A percentile compares a stretch with the other conserved stretches of the same genome.
Conservation (phyloP, 306 rosid species). For the Lathyrus tuberosus region DNA sequence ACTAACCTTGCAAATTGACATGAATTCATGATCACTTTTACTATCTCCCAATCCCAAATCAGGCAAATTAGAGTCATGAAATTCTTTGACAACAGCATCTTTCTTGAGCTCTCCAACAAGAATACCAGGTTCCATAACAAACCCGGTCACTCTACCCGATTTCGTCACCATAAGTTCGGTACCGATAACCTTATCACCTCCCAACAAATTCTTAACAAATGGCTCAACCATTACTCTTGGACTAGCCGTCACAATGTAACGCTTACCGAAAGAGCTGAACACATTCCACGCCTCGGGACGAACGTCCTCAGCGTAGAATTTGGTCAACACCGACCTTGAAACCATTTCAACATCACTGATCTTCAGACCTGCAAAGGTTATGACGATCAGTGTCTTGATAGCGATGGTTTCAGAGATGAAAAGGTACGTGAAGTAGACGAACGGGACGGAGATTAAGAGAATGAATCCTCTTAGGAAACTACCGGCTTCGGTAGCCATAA, state of each 20-base stretch:
- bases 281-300: constrained; percentile 76
- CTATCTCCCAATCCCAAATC: constrained; percentile 89
- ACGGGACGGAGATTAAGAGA: constrained; percentile 62
- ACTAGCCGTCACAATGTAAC: constrained; percentile 72
- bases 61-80: constrained; percentile 56
- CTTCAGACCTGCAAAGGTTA: constrained; percentile 65
- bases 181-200: constrained; percentile 83
- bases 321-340: constrained; percentile 72
- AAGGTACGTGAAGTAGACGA: constrained; percentile 64
- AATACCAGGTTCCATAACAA: constrained; percentile 76
- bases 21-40: constrained; percentile 81
- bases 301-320: constrained; percentile 80
- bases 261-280: constrained; percentile 78
- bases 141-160: constrained; percentile 75
- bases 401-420: constrained; percentile 69
- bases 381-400: constrained; percentile 60
- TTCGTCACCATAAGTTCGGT: constrained; percentile 63
- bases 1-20: constrained; percentile 91
- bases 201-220: constrained; percentile 64
- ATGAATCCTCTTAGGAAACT: constrained; percentile 66
- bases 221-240: constrained; percentile 90
- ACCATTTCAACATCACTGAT: constrained; percentile 70
- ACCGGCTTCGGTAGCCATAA: constrained; percentile 87
- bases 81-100: constrained; percentile 59
- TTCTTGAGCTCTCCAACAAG: constrained; percentile 76